Percentiles rank a stretch among this genome's conserved stretches.
These are phyloP conservation scores for Backusella luteola DNA, from an alignment of 192 early-diverging fungal species.

Conservation along the genomic window DNA sequence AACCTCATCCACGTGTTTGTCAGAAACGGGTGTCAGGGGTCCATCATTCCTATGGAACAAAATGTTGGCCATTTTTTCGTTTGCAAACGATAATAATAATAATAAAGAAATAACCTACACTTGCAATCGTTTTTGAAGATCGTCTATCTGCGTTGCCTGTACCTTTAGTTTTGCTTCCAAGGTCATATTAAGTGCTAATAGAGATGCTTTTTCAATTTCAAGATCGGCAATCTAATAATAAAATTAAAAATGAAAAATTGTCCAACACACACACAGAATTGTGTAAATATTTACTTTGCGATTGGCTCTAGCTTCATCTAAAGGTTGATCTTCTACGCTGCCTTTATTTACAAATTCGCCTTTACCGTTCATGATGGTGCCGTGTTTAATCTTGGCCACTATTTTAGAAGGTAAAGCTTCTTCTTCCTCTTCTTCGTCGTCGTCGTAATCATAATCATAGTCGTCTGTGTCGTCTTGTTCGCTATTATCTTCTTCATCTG, in stretches of 20 bases:
- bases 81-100: not conserved
- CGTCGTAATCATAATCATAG: not conserved
- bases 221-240: slow-evolving; percentile 23
- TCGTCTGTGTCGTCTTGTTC: not conserved
- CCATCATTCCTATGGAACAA: slow-evolving; percentile 20
- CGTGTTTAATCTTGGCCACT: slow-evolving; percentile 33
- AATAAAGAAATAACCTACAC: not conserved
- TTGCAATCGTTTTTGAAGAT: slow-evolving; percentile 14
- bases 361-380: slow-evolving; percentile 34
- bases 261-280: not conserved
- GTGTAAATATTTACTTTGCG: slow-evolving; percentile 16
- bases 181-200: slow-evolving; percentile 22
- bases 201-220: slow-evolving; percentile 28
- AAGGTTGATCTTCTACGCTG: not conserved
- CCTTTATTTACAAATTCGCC: slow-evolving; percentile 26
- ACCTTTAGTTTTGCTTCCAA: slow-evolving; percentile 16
- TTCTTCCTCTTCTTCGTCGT: not conserved
- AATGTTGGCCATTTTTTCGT: not conserved
- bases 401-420: slow-evolving; percentile 2
- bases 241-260: not conserved
- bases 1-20: slow-evolving; percentile 23
- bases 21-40: slow-evolving; percentile 29
- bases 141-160: slow-evolving; percentile 13
- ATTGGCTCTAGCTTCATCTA: slow-evolving; percentile 21
- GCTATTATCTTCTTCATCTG: not conserved